phyloP scores from a whole-genome alignment of 805 yeast species.

The Monosporozyma unispora region DNA sequence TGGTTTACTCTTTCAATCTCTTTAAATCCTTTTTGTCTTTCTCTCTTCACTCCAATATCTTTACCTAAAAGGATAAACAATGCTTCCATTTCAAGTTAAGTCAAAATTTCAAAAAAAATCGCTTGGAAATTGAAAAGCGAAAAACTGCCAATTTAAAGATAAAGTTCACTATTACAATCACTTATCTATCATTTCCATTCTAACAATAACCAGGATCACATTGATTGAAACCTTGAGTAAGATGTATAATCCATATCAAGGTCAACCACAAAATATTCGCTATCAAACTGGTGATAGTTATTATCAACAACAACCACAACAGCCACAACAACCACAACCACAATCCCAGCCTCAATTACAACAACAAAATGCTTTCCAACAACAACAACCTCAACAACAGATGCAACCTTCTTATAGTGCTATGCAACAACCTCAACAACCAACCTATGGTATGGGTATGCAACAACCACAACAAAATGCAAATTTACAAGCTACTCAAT shows the following conservation, averaged over 20 bases:
- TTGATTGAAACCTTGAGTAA: not conserved
- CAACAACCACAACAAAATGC: slow-evolving; percentile 23
- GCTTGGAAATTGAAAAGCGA: not conserved
- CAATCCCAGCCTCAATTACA: slow-evolving; percentile 4
- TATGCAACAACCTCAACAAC: slow-evolving; percentile 2
- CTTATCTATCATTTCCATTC: not conserved
- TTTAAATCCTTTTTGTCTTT: too few relatives aligned
- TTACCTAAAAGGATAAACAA: too few relatives aligned
- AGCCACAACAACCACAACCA: slow-evolving; percentile 9
- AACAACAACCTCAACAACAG: slow-evolving; percentile 2
- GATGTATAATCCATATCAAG: slow-evolving; percentile 11
- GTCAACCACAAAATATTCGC: slow-evolving; percentile 3
- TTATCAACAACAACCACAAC: slow-evolving; percentile 27
- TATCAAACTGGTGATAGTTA: slow-evolving; percentile 5
- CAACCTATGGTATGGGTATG: slow-evolving; percentile 1
- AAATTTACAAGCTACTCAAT: slow-evolving; percentile 3
- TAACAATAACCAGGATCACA: not conserved
- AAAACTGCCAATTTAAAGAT: not conserved
- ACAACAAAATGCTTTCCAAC: slow-evolving; percentile 4
- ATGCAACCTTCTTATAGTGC: slow-evolving; percentile 3
- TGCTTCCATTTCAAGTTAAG: too few relatives aligned
- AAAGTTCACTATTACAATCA: not conserved
- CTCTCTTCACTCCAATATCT: too few relatives aligned
- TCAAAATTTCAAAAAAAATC: too few relatives aligned
- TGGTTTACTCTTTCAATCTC: too few relatives aligned